phyloP scores from a whole-genome alignment of 1,284 basidiomycete genomes.

The Naganishia sp. region DNA sequence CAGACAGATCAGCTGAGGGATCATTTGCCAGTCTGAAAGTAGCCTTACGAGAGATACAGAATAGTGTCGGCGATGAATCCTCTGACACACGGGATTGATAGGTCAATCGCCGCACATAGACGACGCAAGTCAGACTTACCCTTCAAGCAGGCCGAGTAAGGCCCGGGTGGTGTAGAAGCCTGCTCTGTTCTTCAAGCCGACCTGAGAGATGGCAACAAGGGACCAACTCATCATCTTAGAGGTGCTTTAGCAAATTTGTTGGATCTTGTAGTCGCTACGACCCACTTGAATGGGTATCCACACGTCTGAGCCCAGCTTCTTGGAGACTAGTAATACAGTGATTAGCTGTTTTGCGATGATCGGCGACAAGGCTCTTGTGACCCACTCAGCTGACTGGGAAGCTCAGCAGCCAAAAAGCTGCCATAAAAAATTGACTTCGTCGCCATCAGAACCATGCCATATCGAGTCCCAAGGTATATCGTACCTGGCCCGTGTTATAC shows the following conservation, averaged over 20 bases:
- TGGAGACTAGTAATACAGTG: conserved; percentile 39
- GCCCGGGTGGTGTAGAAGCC: conserved; percentile 48
- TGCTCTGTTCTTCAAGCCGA: conserved; percentile 37
- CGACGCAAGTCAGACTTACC: neutral
- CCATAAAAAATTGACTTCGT: conserved; percentile 44
- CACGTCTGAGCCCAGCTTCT: conserved; percentile 52
- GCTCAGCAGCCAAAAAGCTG: conserved; percentile 48
- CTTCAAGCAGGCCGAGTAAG: conserved; percentile 51
- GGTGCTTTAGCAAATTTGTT: neutral
- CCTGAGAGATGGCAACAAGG: conserved; percentile 43
- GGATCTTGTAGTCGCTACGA: neutral
- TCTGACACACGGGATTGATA: neutral
- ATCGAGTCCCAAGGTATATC: neutral
- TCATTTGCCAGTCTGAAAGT: no score
- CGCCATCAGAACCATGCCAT: neutral
- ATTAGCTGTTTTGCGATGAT: neutral
- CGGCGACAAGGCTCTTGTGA: neutral
- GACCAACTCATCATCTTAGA: conserved; percentile 50
- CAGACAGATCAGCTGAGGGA: no score
- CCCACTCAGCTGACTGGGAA: conserved; percentile 47
- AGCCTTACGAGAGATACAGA: conserved; percentile 44
- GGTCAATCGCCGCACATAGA: conserved; percentile 10
- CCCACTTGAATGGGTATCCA: conserved; percentile 47
- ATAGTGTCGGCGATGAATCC: conserved; percentile 55
- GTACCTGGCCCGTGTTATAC: conserved; percentile 35